phyloP scores from a whole-genome alignment of 306 rosid species.

The Abrus pulchellus region DNA sequence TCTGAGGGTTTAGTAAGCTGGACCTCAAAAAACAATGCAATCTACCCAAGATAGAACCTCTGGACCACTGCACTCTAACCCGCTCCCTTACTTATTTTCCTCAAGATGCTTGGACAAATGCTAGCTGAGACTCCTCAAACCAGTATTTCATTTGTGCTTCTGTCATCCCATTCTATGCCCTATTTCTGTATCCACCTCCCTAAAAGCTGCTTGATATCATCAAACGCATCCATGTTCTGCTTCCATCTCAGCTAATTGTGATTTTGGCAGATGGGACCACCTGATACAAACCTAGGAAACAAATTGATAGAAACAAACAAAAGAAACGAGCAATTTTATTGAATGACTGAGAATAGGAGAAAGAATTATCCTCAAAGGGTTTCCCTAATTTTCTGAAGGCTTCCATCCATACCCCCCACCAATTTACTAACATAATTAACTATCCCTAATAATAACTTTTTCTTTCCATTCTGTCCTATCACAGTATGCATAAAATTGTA shows the following conservation, averaged over 20 bases:
- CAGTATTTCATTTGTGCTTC: no score
- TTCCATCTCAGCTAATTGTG: not conserved
- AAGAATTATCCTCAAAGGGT: not conserved
- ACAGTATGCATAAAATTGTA: not conserved
- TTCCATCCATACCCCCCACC: not conserved
- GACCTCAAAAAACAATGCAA: not conserved
- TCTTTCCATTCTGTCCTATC: not conserved
- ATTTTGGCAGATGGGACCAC: not conserved
- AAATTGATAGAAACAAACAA: not conserved
- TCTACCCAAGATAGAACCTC: not conserved
- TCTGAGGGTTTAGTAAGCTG: not conserved
- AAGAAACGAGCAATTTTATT: not conserved
- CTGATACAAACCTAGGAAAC: not conserved
- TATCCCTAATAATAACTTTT: not conserved
- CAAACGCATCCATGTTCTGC: not conserved
- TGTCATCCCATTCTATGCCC: no score
- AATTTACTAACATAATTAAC: not conserved
- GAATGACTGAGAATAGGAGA: not conserved
- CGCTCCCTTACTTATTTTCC: not conserved
- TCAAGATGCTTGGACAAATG: no score
- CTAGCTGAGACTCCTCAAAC: no score
- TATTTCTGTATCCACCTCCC: not conserved
- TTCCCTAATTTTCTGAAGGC: not conserved
- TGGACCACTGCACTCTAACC: not conserved
- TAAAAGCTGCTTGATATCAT: not conserved